Evolutionary conservation across 2,329 filamentous ascomycete genomes (phyloP).

Genomic region (Hypoxylon sp.): DNA sequence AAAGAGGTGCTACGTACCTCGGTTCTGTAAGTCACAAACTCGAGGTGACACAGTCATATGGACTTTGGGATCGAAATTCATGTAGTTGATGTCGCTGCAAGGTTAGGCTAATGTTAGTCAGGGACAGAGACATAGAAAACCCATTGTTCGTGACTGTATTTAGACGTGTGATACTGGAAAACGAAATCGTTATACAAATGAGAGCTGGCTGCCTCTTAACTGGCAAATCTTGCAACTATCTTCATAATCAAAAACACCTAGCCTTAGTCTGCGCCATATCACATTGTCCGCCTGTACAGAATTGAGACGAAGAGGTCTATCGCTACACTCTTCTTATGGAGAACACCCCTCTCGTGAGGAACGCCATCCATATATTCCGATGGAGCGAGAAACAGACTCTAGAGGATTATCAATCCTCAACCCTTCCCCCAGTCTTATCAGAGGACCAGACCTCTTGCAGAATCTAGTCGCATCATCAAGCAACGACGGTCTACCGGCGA

Average conservation of each 20-base stretch:
- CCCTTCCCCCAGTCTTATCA: slow-evolving; percentile 63
- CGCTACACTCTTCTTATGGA: not conserved
- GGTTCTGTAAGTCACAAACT: not conserved
- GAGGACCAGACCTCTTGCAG: slow-evolving; percentile 60
- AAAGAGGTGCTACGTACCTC: not conserved
- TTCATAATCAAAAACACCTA: not conserved
- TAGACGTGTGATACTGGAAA: slow-evolving; percentile 2
- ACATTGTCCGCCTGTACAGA: not conserved
- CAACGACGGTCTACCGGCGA: slow-evolving; percentile 62
- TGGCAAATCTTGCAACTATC: not conserved
- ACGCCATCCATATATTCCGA: slow-evolving; percentile 9
- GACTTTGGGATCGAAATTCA: not conserved
- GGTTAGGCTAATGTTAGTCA: slow-evolving; percentile 7
- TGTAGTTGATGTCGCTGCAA: not conserved
- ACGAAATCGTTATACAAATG: slow-evolving; percentile 6
- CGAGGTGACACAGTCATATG: not conserved
- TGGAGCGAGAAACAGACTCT: slow-evolving; percentile 30
- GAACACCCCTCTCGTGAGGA: slow-evolving; percentile 2
- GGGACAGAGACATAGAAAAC: not conserved
- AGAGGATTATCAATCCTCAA: slow-evolving; percentile 70
- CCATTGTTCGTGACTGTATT: slow-evolving; percentile 1
- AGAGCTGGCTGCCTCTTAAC: not conserved
- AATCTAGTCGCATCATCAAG: slow-evolving; percentile 69
- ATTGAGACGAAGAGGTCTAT: not conserved
- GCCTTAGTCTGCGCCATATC: not conserved